phyloP scores from a whole-genome alignment of 106 monocot genomes.

The Platanthera guangdongensis region DNA sequence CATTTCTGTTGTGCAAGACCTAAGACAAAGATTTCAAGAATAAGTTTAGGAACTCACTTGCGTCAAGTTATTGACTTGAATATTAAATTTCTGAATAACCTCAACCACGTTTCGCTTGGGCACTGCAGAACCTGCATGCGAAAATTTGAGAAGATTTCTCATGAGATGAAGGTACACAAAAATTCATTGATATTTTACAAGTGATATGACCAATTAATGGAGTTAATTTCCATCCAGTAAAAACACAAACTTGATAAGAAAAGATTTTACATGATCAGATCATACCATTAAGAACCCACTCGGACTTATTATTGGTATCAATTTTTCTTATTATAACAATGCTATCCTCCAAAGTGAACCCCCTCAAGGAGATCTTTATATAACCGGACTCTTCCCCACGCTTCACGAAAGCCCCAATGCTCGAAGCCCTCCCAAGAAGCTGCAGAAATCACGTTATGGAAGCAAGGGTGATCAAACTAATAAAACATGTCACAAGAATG shows the following conservation, averaged over 20 bases:
- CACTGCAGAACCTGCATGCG: constrained; percentile 44
- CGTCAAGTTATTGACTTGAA: constrained; percentile 97
- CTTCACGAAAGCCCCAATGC: constrained; percentile 90
- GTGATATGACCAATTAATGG: not conserved
- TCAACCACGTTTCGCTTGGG: constrained; percentile 76
- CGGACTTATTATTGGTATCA: constrained; percentile 74
- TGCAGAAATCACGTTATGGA: constrained; percentile 13
- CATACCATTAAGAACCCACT: constrained; percentile 89
- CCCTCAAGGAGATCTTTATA: constrained; percentile 65
- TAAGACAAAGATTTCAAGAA: not conserved
- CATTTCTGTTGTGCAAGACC: not conserved
- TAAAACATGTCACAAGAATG: not conserved
- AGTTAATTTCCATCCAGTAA: no score
- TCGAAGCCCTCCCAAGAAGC: constrained; percentile 94
- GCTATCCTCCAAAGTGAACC: constrained; percentile 27
- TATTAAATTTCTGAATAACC: constrained; percentile 82
- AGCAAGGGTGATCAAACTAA: not conserved
- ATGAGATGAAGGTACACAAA: not conserved
- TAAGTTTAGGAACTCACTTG: constrained; percentile 38
- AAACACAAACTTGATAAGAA: not conserved
- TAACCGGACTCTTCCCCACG: constrained; percentile 75
- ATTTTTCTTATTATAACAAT: constrained; percentile 66
- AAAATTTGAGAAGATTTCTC: not conserved
- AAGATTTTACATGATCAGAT: not conserved
- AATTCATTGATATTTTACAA: not conserved